Evolutionary conservation across 192 early-diverging fungal species (phyloP), one percentile per base, ranked within the genome.

Genomic region (Coemansia sp.): DNA sequence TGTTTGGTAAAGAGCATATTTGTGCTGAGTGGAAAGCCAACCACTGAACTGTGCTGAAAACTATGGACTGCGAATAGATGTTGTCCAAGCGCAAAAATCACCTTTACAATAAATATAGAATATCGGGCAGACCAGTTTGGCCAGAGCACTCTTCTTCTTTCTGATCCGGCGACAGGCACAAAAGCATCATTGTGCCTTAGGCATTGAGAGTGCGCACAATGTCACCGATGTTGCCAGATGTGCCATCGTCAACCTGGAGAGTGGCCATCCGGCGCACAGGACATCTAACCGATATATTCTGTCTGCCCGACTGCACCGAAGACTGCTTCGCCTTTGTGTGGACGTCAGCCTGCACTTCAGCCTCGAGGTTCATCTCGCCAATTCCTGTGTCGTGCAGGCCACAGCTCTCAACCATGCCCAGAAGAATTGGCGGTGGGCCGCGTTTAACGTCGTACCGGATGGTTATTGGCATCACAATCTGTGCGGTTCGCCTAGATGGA

Each of bases 371-470:
- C 58, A 81, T 81, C 56, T 81, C 73, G 57, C 78, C 78, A 59
- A 75, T 54, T 11, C 78, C 78, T 7, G 78, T 40, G 61, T 81
- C 78, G 32, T 81, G 78, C 39, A 81, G 61, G 11, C 78, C 78
- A 40, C 78, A 81, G 73, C 78, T 81, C 63, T 81, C 78, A 3
- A 81, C 73, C 78, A 81, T 61, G 58, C 78, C 78, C 39, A 81
- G 73, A 1, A 81, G 73, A 48, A 81, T 71, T 8, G 78, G 69
- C 21, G 78, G 78, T 49, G 78, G 78, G 9, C 78, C 78, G 47
- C 73, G 78, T 70, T 81, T 81, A 41, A 81, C 78, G 39, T 81
- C 78, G 56, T 81, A 81, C 23, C 67, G 53, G 47, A 81, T 72
- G 19, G 78, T 74, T 52, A 81, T 65, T 1, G 78, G 78, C 70